Evolutionary conservation across 306 rosid species (phyloP).

Genomic region (Coriaria nepalensis): DNA sequence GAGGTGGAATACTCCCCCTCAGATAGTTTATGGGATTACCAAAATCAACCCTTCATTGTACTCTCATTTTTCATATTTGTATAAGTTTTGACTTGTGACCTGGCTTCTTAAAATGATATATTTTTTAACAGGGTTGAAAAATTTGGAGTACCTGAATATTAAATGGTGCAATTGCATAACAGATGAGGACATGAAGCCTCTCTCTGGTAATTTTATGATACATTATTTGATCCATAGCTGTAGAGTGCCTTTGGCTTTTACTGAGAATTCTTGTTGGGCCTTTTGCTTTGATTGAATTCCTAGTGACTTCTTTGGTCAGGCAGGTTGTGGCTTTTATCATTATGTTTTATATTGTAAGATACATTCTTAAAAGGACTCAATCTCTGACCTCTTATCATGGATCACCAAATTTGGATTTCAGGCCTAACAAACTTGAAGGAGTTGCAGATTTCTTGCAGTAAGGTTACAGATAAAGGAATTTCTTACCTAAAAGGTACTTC

Average conservation of each 20-base stretch:
- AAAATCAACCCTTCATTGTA: not conserved
- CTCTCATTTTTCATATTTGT: not conserved
- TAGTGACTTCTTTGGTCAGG: not conserved
- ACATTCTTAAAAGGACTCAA: too few species aligned
- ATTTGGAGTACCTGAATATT: slow-evolving; percentile 81
- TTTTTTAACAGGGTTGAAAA: slow-evolving; percentile 49
- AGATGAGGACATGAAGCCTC: slow-evolving; percentile 67
- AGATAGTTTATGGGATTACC: too few species aligned
- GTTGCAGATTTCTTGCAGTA: slow-evolving; percentile 71
- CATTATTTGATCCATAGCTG: not conserved
- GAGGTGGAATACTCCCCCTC: too few species aligned
- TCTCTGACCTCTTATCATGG: too few species aligned
- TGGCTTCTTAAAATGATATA: slow-evolving; percentile 2
- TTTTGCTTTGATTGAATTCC: not conserved
- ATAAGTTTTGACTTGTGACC: not conserved
- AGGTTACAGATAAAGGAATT: slow-evolving; percentile 70
- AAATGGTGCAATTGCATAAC: slow-evolving; percentile 92
- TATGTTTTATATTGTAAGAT: not conserved
- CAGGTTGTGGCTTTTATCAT: not conserved
- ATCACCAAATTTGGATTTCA: slow-evolving; percentile 22
- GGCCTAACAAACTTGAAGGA: slow-evolving; percentile 62
- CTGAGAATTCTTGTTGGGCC: not conserved
- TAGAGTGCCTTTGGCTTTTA: slow-evolving; percentile 1
- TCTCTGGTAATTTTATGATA: slow-evolving; percentile 39
- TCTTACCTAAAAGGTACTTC: slow-evolving; percentile 54